Conservation (phyloP, 441 rosid genomes). For the Mallotus japonicus region DNA sequence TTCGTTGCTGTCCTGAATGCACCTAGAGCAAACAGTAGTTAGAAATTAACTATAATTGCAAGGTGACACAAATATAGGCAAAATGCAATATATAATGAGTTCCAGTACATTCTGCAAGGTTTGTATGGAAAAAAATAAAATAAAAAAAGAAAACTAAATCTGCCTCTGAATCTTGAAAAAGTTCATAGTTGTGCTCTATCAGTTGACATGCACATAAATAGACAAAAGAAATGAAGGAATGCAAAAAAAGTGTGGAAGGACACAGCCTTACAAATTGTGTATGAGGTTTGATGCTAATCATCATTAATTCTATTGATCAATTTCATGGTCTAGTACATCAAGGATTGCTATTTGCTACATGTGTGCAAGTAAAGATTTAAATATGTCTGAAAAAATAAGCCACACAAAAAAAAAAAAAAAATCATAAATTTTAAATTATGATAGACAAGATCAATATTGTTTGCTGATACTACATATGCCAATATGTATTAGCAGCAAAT, state of each 20-base stretch:
- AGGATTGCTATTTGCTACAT: background rate
- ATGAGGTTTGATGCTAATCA: background rate
- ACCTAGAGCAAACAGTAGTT: constrained; percentile 11
- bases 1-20: constrained; percentile 39
- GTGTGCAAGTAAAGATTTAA: background rate
- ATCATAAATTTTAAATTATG: background rate
- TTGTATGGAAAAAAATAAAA: too few relatives aligned
- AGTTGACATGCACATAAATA: background rate
- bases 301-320: background rate
- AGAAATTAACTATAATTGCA: constrained; percentile 4
- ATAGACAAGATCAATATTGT: background rate
- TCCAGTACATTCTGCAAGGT: background rate
- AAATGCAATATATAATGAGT: background rate
- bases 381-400: background rate
- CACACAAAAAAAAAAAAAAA: background rate
- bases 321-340: background rate
- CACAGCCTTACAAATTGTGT: background rate
- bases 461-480: background rate
- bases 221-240: background rate
- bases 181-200: background rate
- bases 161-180: background rate
- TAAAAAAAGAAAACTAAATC: background rate
- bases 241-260: background rate
- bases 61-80: background rate
- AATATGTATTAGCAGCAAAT: background rate